These are phyloP conservation scores for Colletotrichum chrysophilum DNA, from an alignment of 2,329 filamentous ascomycete genomes.

Conservation along the genomic window DNA sequence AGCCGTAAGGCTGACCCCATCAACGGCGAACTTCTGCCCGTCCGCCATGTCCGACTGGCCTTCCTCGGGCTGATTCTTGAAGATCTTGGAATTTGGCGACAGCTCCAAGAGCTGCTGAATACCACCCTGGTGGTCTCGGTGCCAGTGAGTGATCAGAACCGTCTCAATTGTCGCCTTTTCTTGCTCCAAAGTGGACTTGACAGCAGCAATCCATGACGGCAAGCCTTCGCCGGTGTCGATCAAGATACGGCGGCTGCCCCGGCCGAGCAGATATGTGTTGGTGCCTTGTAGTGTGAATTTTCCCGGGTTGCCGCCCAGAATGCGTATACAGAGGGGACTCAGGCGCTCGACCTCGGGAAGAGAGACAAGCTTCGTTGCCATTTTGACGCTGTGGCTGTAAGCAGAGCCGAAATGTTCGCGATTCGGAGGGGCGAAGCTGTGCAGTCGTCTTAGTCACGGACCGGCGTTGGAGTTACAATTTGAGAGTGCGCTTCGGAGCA, in stretches of 20 bases:
- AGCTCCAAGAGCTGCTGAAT: conserved; percentile 70
- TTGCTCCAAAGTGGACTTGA: conserved; percentile 68
- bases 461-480: not conserved
- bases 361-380: conserved; percentile 65
- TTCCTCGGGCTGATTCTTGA: conserved; percentile 67
- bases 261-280: conserved; percentile 93
- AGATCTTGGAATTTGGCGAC: conserved; percentile 67
- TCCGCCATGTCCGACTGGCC: conserved; percentile 55
- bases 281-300: conserved; percentile 82
- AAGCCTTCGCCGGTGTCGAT: conserved; percentile 90
- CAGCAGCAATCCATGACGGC: conserved; percentile 71
- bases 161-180: conserved; percentile 73
- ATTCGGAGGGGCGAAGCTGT: not conserved
- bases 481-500: not conserved
- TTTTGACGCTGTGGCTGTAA: conserved; percentile 37
- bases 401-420: not conserved
- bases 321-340: conserved; percentile 78
- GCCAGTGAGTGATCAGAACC: conserved; percentile 89
- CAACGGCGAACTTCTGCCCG: conserved; percentile 58
- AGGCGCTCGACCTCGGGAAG: conserved; percentile 80
- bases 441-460: conserved; percentile 2
- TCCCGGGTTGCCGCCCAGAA: conserved; percentile 88
- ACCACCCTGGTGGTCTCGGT: conserved; percentile 83
- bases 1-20: conserved; percentile 71
- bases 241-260: conserved; percentile 74